A percentile compares a stretch with the other conserved stretches of the same genome.
These are phyloP conservation scores for Colletotrichum musae DNA, from an alignment of 2,329 filamentous ascomycete genomes.

Conservation along the genomic window DNA sequence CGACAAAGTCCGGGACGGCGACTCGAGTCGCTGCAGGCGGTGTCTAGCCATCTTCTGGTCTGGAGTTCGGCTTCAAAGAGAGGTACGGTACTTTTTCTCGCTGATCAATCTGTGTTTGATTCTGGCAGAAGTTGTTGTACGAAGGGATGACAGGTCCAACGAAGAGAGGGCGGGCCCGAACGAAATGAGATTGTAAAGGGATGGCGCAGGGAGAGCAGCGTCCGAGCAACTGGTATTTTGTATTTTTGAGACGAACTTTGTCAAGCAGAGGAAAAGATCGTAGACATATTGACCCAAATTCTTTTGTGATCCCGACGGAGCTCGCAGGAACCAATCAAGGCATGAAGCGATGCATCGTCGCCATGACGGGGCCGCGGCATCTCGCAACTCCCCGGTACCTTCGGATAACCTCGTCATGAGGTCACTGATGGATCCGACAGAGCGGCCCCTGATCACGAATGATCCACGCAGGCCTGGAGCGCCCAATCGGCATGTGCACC, in stretches of 20 bases:
- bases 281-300: slow-evolving; percentile 4
- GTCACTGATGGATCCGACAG: slow-evolving; percentile 38
- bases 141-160: slow-evolving; percentile 23
- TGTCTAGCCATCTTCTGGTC: slow-evolving; percentile 61
- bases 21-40: slow-evolving; percentile 75
- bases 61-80: not conserved
- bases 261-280: slow-evolving; percentile 1
- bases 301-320: slow-evolving; percentile 2
- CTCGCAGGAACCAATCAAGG: slow-evolving; percentile 30
- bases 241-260: slow-evolving; percentile 28
- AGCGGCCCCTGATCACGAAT: slow-evolving; percentile 25
- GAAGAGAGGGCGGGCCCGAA: slow-evolving; percentile 14
- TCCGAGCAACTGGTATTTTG: slow-evolving; percentile 31
- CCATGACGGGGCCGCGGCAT: slow-evolving; percentile 30
- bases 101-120: slow-evolving; percentile 14
- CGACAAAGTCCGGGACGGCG: slow-evolving; percentile 76
- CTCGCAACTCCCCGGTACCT: slow-evolving; percentile 27
- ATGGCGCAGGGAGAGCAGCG: slow-evolving; percentile 30
- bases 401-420: slow-evolving; percentile 35
- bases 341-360: slow-evolving; percentile 20
- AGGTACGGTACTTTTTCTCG: not conserved
- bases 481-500: slow-evolving; percentile 28
- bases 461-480: slow-evolving; percentile 23
- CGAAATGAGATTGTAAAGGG: slow-evolving; percentile 22
- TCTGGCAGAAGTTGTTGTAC: slow-evolving; percentile 3